phyloP scores from a whole-genome alignment of 2,329 filamentous ascomycete species.

The Penicillium psychrosexuale region DNA sequence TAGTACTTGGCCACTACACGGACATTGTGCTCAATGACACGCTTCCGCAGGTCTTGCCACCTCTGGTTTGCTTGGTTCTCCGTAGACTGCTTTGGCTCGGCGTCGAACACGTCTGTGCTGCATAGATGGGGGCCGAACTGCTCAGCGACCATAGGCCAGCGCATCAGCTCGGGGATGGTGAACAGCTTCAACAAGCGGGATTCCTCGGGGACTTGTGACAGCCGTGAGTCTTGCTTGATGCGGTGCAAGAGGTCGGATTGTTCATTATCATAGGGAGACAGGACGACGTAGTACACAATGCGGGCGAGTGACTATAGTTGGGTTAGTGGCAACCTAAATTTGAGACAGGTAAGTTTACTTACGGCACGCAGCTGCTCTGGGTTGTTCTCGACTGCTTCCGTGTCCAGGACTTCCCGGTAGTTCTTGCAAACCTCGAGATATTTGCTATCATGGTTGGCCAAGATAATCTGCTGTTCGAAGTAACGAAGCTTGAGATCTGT shows the following conservation, averaged over 20 bases:
- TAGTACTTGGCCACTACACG: constrained; percentile 98
- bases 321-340: constrained; percentile 3
- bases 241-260: constrained; percentile 96
- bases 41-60: constrained; percentile 94
- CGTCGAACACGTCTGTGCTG: constrained; percentile 84
- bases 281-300: constrained; percentile 95
- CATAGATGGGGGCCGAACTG: constrained; percentile 86
- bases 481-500: constrained; percentile 94
- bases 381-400: constrained; percentile 90
- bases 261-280: constrained; percentile 96
- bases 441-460: constrained; percentile 95
- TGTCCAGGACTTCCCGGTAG: constrained; percentile 94
- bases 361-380: constrained; percentile 80
- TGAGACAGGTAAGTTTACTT: constrained; percentile 39
- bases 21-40: constrained; percentile 98
- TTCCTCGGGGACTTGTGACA: constrained; percentile 72
- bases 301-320: constrained; percentile 72
- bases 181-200: constrained; percentile 88
- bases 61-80: constrained; percentile 80
- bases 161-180: constrained; percentile 94
- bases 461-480: constrained; percentile 94
- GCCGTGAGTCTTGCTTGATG: constrained; percentile 80
- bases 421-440: constrained; percentile 98
- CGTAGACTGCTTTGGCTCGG: constrained; percentile 56
- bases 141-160: constrained; percentile 90